Evolutionary conservation across 106 monocot species (phyloP).

Genomic region (Iris macrosiphon): DNA sequence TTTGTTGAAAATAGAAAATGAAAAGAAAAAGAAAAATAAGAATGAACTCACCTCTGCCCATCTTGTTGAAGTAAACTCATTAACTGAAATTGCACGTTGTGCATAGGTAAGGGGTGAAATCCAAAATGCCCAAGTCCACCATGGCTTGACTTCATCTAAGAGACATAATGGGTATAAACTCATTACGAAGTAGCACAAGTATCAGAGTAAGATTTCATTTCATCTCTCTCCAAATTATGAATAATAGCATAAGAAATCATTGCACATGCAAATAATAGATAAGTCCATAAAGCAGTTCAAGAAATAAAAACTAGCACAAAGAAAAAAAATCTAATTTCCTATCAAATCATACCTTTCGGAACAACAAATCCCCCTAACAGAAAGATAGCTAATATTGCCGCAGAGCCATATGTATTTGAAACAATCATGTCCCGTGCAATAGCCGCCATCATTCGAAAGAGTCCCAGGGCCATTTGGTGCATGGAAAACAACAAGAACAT

Average conservation of each 20-base stretch:
- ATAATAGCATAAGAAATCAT: too few relatives aligned
- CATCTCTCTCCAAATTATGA: too few relatives aligned
- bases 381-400: constrained; percentile 32
- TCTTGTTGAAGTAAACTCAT: constrained; percentile 31
- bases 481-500: constrained; percentile 40
- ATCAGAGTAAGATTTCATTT: too few relatives aligned
- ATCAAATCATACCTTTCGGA: constrained; percentile 27
- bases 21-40: background rate
- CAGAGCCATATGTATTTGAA: constrained; percentile 52
- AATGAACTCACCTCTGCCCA: constrained; percentile 20
- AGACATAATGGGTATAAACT: too few relatives aligned
- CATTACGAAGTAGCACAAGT: too few relatives aligned
- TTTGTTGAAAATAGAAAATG: too few relatives aligned
- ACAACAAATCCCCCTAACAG: constrained; percentile 38
- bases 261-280: too few relatives aligned
- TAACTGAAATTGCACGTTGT: constrained; percentile 32
- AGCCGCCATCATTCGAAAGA: constrained; percentile 47
- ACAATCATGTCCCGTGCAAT: constrained; percentile 36
- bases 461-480: constrained; percentile 56
- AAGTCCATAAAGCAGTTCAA: too few relatives aligned
- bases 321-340: background rate
- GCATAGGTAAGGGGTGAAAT: constrained; percentile 29
- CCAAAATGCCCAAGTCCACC: constrained; percentile 35
- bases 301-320: too few relatives aligned
- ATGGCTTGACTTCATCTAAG: constrained; percentile 30